phyloP scores from a whole-genome alignment of 345 rosid species.

The Psidium friedrichsthalianum region DNA sequence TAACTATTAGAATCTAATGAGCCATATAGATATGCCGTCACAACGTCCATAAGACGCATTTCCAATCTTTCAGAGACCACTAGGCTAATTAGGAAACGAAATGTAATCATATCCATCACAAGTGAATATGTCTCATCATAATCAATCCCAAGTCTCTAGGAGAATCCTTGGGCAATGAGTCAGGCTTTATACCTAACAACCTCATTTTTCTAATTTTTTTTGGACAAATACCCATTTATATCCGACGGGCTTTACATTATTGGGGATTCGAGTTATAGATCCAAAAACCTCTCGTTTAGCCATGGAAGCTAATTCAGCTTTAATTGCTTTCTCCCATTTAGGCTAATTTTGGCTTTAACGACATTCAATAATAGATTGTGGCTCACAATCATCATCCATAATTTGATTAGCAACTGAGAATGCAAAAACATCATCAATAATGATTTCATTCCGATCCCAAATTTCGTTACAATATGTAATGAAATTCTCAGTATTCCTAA shows the following conservation, averaged over 20 bases:
- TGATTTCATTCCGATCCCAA: not conserved
- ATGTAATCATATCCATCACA: not conserved
- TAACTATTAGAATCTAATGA: not conserved
- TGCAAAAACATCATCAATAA: not conserved
- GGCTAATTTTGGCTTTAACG: not conserved
- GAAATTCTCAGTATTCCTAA: rapidly evolving
- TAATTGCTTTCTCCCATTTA: not conserved
- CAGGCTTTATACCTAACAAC: not conserved
- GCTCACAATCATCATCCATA: not conserved
- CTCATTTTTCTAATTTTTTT: not conserved
- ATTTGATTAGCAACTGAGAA: not conserved
- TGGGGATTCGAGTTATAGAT: not conserved
- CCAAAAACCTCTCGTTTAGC: not conserved
- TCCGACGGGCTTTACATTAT: not conserved
- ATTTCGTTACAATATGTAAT: not conserved
- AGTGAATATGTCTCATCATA: not conserved
- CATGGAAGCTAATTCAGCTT: not conserved
- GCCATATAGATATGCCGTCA: not conserved
- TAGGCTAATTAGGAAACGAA: not conserved
- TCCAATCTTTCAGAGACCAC: not conserved
- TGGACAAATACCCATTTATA: not conserved
- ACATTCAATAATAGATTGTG: not conserved
- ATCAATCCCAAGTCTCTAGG: not conserved
- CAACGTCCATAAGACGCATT: not conserved
- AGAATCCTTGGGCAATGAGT: not conserved